Evolutionary conservation across 2,329 filamentous ascomycete genomes (phyloP).

Genomic region (Epichloe elymi): DNA sequence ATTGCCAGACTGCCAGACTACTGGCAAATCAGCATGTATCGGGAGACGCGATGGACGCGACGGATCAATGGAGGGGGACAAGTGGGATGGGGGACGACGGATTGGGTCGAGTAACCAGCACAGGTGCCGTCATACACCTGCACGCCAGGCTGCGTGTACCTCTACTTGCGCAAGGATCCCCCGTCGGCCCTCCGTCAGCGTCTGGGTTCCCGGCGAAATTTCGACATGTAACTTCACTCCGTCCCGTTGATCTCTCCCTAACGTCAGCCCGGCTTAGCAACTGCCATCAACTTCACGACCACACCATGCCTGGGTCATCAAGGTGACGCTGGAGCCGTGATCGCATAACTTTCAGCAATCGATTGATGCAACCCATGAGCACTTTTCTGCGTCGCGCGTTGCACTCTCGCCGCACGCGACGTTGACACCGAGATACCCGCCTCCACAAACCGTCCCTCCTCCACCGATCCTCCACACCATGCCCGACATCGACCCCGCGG

Average conservation of each 20-base stretch:
- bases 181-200: not conserved
- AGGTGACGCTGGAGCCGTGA: conserved; percentile 24
- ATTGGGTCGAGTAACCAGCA: conserved; percentile 11
- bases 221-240: conserved; percentile 18
- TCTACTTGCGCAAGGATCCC: not conserved
- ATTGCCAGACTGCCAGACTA: too few species aligned
- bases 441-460: conserved; percentile 13
- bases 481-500: conserved; percentile 60
- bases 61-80: conserved; percentile 6
- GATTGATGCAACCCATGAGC: conserved; percentile 32
- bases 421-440: conserved; percentile 4
- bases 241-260: conserved; percentile 17
- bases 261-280: conserved; percentile 11
- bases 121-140: not conserved
- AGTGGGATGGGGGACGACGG: conserved; percentile 8
- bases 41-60: conserved; percentile 16
- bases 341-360: conserved; percentile 26
- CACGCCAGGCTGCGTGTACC: not conserved
- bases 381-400: conserved; percentile 29
- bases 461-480: conserved; percentile 26
- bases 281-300: conserved; percentile 27
- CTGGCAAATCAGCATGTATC: not conserved
- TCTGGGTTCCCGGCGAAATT: conserved; percentile 18
- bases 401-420: conserved; percentile 35
- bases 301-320: conserved; percentile 32